These are phyloP conservation scores for Petasospora fabianii DNA, from an alignment of 1,139 yeast species.

Conservation along the genomic window DNA sequence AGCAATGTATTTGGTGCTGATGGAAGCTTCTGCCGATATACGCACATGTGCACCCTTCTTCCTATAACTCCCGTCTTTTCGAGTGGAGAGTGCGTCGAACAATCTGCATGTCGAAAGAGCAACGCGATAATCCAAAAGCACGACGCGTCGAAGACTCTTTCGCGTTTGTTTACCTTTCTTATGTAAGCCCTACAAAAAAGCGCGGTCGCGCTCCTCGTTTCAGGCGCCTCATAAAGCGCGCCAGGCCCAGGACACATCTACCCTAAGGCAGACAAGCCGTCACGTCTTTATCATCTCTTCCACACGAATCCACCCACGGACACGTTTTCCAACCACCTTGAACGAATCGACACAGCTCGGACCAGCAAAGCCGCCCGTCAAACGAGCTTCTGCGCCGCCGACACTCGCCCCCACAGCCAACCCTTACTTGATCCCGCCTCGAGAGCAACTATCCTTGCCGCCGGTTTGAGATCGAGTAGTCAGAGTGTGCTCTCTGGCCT, in stretches of 20 bases:
- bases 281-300: background rate
- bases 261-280: background rate
- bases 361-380: background rate
- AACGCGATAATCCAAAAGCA: no score
- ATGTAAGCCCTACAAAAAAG: constrained; percentile 10
- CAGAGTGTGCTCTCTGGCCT: background rate
- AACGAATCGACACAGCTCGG: no score
- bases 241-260: constrained; percentile 3
- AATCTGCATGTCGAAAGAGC: no score
- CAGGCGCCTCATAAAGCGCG: constrained; percentile 12
- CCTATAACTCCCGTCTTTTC: no score
- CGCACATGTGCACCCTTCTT: no score
- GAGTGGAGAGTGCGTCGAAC: no score
- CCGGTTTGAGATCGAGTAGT: constrained; percentile 1
- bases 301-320: background rate
- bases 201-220: constrained; percentile 7
- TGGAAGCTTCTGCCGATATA: no score
- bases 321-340: no score
- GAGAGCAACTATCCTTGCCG: background rate
- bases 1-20: no score
- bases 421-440: no score
- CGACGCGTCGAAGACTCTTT: constrained; percentile 11
- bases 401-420: no score
- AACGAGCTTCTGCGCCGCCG: no score
- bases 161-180: constrained; percentile 27